Evolutionary conservation across 2,329 filamentous ascomycete genomes (phyloP), one percentile per base, ranked within the genome.

Genomic region (Paecilomyces niveus): DNA sequence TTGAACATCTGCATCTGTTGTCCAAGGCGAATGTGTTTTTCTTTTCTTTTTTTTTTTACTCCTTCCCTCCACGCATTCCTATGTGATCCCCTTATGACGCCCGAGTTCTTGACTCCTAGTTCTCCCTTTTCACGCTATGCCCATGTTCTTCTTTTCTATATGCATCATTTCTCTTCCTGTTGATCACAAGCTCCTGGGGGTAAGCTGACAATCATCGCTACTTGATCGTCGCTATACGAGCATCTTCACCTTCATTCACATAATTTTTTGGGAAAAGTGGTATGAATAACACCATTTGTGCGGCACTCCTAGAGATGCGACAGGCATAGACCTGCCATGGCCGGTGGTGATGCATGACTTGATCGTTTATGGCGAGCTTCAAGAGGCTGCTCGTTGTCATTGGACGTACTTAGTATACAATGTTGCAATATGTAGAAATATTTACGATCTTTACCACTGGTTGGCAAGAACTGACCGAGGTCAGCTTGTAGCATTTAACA

Each of bases 1-100:
- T 63, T 63, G 58, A 63, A 63, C 66, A 64, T 63, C 56, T 62
- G 59, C 60, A 64, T 64, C 26, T 56, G 33, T 56, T 26, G 21
- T 49, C n/a, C 24, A 31, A 50, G 45, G 39, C 50, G 26, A 52
- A 56, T 56, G 26, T 13, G 39, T 56, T 33, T 45, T 56, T 31
- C 26, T 45, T 45, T 45, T 9, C 21, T 56, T 29, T 7, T 7
- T 29, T 56, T 33, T 45, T 56, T 29, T 45, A 3, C 31, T 56
- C 9, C 26, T 32, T 22, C 45, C 22, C 33, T 29, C 33, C 35
- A 21, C 54, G n/a, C 21, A 29, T 56, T 32, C 9, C 21, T 39
- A 13, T 32, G 39, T 18, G 39, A 45, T 51, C 24, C 22, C 11
- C 6, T 56, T 51, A 56, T 32, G 54, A 56, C 54, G 18, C 24